These are phyloP conservation scores for Yarrowia phangngaensis DNA, from an alignment of 805 yeast genomes.

Conservation along the genomic window DNA sequence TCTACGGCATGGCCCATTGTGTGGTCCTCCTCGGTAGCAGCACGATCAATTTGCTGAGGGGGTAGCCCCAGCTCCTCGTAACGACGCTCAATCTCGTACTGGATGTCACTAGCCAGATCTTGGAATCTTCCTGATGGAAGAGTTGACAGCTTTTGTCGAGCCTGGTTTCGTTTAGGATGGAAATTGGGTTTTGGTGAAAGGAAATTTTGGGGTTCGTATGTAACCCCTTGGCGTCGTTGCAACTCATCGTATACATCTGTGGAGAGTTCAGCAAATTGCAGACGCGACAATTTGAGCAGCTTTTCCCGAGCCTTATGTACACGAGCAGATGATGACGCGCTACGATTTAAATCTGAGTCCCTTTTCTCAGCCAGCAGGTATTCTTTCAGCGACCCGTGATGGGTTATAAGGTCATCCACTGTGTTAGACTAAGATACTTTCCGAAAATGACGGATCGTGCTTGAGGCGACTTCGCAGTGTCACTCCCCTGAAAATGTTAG, in stretches of 20 bases:
- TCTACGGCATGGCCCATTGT: slow-evolving; percentile 22
- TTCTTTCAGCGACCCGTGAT: slow-evolving; percentile 23
- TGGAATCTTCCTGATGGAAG: slow-evolving; percentile 78
- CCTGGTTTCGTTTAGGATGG: slow-evolving; percentile 94
- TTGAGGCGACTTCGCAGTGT: neutral
- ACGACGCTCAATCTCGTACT: slow-evolving; percentile 80
- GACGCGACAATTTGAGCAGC: slow-evolving; percentile 66
- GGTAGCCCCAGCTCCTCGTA: slow-evolving; percentile 33
- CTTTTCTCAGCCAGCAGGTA: slow-evolving; percentile 9
- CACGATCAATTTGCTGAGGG: slow-evolving; percentile 1
- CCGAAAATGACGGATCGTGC: slow-evolving; percentile 1
- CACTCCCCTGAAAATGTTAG: too few relatives aligned
- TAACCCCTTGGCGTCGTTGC: slow-evolving; percentile 55
- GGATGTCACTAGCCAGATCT: slow-evolving; percentile 85
- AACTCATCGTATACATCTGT: slow-evolving; percentile 95
- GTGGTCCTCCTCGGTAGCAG: neutral
- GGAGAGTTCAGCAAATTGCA: slow-evolving; percentile 83
- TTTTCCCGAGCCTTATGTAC: slow-evolving; percentile 73
- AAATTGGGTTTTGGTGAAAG: slow-evolving; percentile 66
- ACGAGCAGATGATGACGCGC: slow-evolving; percentile 27
- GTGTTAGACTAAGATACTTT: slow-evolving; percentile 3
- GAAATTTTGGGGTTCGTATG: slow-evolving; percentile 42
- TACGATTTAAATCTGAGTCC: slow-evolving; percentile 15
- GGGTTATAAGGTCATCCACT: slow-evolving; percentile 25
- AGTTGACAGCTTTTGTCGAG: slow-evolving; percentile 83